Base-by-base conservation (phyloP, 345 rosid genomes). In the Moricandia arvensis region DNA sequence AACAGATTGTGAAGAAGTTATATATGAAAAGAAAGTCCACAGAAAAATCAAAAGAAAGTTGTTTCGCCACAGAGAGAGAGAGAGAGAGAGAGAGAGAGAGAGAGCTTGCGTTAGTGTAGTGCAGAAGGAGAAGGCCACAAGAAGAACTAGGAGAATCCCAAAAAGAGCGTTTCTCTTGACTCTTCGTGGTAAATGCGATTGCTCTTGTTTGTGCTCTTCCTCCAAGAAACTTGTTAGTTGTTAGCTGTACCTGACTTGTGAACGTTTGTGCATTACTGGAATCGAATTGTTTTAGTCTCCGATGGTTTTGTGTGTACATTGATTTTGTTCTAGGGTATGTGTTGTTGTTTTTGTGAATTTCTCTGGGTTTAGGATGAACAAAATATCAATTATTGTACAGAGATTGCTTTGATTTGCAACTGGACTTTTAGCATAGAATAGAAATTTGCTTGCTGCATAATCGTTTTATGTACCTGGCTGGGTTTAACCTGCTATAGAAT, bases 251-350 rank as follows among this genome's bases (percentile, higher is more conserved):
- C 65, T 65, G 67, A 70, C 30, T 4, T 61, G 63, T 78, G 57
- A 53, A 60, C 1, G 77, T 61, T 53, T 78, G 26, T 78, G 78
- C 16, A 31, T 79, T 53, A 38, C 45, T 68, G 71, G 79, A 73
- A 73, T 73, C 26, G 4, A 33, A 10, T 66, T 72, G 68, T 29
- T 72, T 18, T 78, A 49, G 73, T 51, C 73, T 72, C 37, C 72
- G 45, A 57, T 69, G 26, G 66, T 57, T 10, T 10, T 70, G 38
- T 76, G 37, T 76, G 66, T 4, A 15, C 13, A 64, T 71, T 10
- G 63, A 33, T 73, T 73, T 51, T 62, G 71, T 54, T 61, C 74
- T 73, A 79, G 81, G 78, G 81, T 73, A 72, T 47, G 13, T 47
- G 47, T 7, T 41, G 33, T 45, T 43, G 16, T 43, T 60, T 47